Conservation (phyloP, 2,329 filamentous ascomycete genomes). For the Graphilbum sp. region DNA sequence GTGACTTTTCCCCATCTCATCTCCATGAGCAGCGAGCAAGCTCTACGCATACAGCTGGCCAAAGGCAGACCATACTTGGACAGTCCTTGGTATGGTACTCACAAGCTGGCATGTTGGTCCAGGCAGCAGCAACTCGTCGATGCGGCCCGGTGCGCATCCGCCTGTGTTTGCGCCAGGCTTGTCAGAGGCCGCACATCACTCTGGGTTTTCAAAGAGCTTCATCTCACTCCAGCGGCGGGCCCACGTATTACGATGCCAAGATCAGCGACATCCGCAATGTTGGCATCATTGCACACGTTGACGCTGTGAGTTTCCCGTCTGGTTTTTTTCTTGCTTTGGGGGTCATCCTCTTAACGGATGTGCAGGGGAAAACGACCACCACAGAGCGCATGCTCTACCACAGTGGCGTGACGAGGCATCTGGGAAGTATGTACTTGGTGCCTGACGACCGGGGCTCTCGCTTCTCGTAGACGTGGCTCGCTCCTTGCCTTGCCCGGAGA, state of each 20-base stretch:
- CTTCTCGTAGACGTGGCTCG: no score
- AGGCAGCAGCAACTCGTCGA: slow-evolving; percentile 1
- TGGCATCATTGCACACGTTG: slow-evolving; percentile 96
- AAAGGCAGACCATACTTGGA: neutral
- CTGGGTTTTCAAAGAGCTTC: neutral
- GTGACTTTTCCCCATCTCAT: no score
- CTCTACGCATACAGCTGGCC: no score
- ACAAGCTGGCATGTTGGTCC: slow-evolving; percentile 3
- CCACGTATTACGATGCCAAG: slow-evolving; percentile 17
- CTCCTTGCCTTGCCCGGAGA: no score
- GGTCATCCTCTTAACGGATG: neutral
- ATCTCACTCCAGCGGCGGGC: neutral
- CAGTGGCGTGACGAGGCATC: slow-evolving; percentile 70
- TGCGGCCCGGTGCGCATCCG: neutral
- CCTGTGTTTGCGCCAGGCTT: neutral
- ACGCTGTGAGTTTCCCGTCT: slow-evolving; percentile 51
- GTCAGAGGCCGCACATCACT: neutral
- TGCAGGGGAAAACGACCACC: slow-evolving; percentile 82
- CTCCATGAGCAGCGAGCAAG: no score
- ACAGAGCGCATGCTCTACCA: slow-evolving; percentile 99
- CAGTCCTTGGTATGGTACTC: neutral
- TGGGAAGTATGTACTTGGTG: slow-evolving; percentile 46
- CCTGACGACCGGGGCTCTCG: neutral
- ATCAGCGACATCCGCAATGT: slow-evolving; percentile 72
- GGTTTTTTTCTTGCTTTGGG: neutral